Evolutionary conservation across 805 yeast species (phyloP), one percentile per base, ranked within the genome.

Genomic region (Kodamaea jinghongensis): DNA sequence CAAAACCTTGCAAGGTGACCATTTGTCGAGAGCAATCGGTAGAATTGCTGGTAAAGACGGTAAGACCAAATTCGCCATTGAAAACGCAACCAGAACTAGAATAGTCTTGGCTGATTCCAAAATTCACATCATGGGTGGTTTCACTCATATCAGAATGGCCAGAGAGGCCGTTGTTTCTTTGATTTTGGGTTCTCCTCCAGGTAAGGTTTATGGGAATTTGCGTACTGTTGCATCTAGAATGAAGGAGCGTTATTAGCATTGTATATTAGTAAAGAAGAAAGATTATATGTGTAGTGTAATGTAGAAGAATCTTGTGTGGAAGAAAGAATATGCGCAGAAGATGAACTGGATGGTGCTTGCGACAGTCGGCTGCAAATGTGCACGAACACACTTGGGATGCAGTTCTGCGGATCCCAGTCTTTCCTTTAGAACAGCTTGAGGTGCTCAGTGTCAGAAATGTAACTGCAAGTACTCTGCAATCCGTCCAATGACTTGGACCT

Each of bases 31-130:
- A 76, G 99, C 99, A 6, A 93, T 93, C 61, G 99, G 99, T 57
- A 88, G 99, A 76, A 93, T 93, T 65, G 99, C 99, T 10, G 99
- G 99, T 64, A 95, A 93, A 60, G 99, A 93, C 60, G 99, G 99
- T 58, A 91, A 90, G 67, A 93, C 98, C 46, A 93, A 91, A 70
- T 93, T 91, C 63, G 97, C 99, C 23, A 93, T 93, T 58, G 99
- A 93, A 67, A 93, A 93, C 59, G 97, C 99, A 12, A 91, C 98
- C 15, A 80, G 98, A 69, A 93, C 99, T 9, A 84, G 99, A 73
- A 90, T 93, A 31, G 99, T 93, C 17, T 73, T 93, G 50, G 99
- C 99, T 0, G 99, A 93, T 65, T 79, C 95, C 33, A 93, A 91
- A 62, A 90, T 93, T 55, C 99, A 93, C 63, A 93, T 93, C 47